Evolutionary conservation across 75 land plant genomes (phyloP).

Genomic region (Pinus albicaulis): DNA sequence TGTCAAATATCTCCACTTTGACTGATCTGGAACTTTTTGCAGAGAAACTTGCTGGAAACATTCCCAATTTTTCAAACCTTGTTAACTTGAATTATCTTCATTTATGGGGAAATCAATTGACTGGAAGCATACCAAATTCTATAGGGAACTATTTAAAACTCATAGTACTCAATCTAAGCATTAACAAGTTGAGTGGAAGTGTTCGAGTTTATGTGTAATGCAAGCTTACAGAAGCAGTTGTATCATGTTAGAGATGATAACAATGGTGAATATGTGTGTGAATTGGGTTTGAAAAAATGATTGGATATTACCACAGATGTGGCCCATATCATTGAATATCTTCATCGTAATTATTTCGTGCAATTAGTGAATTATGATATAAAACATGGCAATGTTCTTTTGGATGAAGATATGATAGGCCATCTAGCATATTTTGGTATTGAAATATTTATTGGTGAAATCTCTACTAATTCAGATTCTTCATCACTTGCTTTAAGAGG

Average conservation of each 20-base stretch:
- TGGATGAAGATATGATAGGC: constrained; percentile 2
- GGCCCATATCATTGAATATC: constrained; percentile 30
- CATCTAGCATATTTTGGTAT: constrained; percentile 4
- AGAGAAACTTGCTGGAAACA: not conserved
- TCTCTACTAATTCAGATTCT: not conserved
- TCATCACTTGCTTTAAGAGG: not conserved
- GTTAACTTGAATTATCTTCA: not conserved
- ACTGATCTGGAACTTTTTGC: not conserved
- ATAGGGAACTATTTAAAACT: not conserved
- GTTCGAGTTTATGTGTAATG: not conserved
- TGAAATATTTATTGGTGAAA: not conserved
- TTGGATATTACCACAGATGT: constrained; percentile 29
- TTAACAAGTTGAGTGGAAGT: not conserved
- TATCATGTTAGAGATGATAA: not conserved
- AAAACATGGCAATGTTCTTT: constrained; percentile 8
- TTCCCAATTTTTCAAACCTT: not conserved
- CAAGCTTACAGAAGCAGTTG: not conserved
- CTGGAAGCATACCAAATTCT: not conserved
- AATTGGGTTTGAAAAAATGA: not conserved
- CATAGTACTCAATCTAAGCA: not conserved
- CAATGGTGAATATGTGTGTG: not conserved
- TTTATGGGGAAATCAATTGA: not conserved
- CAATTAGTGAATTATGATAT: constrained; percentile 1
- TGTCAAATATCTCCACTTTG: not conserved
- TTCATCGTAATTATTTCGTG: constrained; percentile 19